Evolutionary conservation across 352 stramenopile genomes (phyloP), one percentile per base, ranked within the genome.

Genomic region (Globisporangium lucens): DNA sequence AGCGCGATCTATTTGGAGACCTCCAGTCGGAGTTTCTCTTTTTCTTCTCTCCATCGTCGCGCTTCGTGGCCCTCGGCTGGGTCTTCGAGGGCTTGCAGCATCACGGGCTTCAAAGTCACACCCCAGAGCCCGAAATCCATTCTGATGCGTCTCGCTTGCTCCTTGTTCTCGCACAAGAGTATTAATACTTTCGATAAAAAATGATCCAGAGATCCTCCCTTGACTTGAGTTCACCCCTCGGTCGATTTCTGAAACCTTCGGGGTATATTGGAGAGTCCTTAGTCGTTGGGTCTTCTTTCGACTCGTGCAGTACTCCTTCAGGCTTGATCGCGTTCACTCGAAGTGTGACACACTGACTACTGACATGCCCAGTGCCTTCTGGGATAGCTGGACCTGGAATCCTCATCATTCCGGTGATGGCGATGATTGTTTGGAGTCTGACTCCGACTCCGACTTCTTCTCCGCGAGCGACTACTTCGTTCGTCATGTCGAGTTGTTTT

Each of bases 141-240:
- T 49, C 41, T 49, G 15, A 49, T 49, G 41, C 38, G 13, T 46
- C 38, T 20, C 38, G 38, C 15, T 46, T 3, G 38, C 41, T n/a
- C 15, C 17, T 49, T n/a, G 41, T n/a, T 49, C 41, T 49, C 41
- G 29, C 29, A 0, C 38, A 29, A 29, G 36, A 55, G 59, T 65
- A 65, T 65, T 65, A 65, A 56, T 65, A 65, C 53, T 43, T 65
- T 56, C 24, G 24, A 24, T 24, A 17, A 15, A 56, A 65, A 65
- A 65, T 29, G 33, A 63, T 61, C 55, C 17, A 66, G 27, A 7
- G 27, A 56, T 24, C 24, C 24, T 24, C 24, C 24, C 24, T 24
- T 24, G 24, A 24, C 24, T 24, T 24, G 24, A 24, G 24, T 24
- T 24, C 24, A 24, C 24, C 24, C 24, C 24, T 17, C 1, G 15